Evolutionary conservation across 2,329 filamentous ascomycete genomes (phyloP), one percentile per base, ranked within the genome.

Genomic region (Claviceps arundinis): DNA sequence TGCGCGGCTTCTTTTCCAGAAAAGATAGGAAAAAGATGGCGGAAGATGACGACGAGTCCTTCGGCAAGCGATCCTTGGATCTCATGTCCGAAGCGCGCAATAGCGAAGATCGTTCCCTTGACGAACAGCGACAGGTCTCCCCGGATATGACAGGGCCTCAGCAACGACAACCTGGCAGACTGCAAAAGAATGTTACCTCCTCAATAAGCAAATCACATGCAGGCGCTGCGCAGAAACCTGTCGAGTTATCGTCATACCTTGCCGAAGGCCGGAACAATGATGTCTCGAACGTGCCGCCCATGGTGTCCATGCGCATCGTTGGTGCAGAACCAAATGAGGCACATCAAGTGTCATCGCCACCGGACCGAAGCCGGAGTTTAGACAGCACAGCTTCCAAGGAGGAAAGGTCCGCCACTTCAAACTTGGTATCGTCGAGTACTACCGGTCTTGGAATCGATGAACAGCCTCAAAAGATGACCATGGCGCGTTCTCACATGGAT

Each of bases 1-100:
- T 82, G 58, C 76, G 79, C 50, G 79, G 74, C 61, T 75, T 82
- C 65, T 82, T 82, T 64, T 81, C 79, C 48, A 71, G 79, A 57
- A 81, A 80, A 58, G 77, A 81, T 59, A 81, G 75, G 69, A 81
- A 79, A 67, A 74, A 73, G 55, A 68, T 70, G 47, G 62, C 69
- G 43, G 76, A 80, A 9, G 77, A 82, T 22, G 77, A 81, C 52
- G 78, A 82, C 52, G 78, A 82, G 52, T 76, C 73, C 11, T 67
- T 75, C 50, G 81, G 82, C 57, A 85, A 84, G 64, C 69, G 74
- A 44, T 84, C 81, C 2, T 74, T 80, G 64, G 82, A 87, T 53
- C 66, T 70, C 11, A 68, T 69, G 41, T 64, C 64, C 11, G 73
- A 73, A 9, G 63, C 68, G 2, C 61, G 66, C 50, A 72, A 73